Evolutionary conservation across 2,329 filamentous ascomycete species (phyloP).

Genomic region (Pyrenophora graminea): DNA sequence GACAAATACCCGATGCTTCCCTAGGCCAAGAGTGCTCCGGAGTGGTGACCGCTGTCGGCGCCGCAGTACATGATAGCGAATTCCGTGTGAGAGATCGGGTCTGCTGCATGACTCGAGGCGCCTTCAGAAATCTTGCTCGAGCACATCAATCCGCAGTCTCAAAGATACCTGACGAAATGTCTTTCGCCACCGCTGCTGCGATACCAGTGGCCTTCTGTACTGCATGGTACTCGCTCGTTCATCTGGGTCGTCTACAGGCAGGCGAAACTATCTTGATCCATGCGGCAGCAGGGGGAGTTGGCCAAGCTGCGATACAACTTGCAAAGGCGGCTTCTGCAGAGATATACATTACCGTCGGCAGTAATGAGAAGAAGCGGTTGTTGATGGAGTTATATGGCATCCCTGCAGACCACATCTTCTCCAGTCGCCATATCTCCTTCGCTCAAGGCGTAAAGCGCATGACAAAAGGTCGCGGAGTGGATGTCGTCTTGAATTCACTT

Average conservation of each 20-base stretch:
- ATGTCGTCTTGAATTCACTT: constrained; percentile 2
- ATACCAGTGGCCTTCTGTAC: neutral
- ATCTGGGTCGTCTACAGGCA: neutral
- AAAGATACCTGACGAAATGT: neutral
- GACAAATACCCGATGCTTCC: neutral
- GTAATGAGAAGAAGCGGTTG: constrained; percentile 22
- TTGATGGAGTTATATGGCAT: constrained; percentile 23
- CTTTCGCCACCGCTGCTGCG: neutral
- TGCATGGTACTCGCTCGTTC: neutral
- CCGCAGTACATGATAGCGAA: neutral
- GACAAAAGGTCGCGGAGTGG: constrained; percentile 1
- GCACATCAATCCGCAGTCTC: neutral
- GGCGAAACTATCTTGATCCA: neutral
- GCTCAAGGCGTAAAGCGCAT: neutral
- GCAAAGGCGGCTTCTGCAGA: constrained; percentile 2
- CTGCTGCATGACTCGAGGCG: neutral
- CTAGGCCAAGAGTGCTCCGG: neutral
- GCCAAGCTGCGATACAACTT: neutral
- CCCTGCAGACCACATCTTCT: constrained; percentile 37
- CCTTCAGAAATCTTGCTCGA: neutral
- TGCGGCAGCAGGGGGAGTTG: neutral
- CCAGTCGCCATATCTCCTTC: constrained; percentile 31
- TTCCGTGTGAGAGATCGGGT: neutral
- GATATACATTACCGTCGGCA: constrained; percentile 27
- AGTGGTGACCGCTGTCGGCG: neutral